Base-by-base conservation (phyloP, 257 asterid species). In the Verbena officinalis region DNA sequence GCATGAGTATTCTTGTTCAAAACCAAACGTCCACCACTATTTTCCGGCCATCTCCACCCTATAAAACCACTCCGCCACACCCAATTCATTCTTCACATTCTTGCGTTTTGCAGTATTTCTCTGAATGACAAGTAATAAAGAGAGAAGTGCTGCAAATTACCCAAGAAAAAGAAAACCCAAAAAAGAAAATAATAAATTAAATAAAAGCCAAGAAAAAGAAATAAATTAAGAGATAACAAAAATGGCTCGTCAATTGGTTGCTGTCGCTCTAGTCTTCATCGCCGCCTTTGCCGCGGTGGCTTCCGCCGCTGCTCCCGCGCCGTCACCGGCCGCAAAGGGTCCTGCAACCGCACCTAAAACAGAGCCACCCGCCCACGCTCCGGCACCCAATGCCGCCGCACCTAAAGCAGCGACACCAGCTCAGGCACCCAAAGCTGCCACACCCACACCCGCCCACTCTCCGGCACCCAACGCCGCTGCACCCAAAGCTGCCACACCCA, bases 211-310 rank as follows among this genome's bases (percentile, higher is more conserved):
- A 42, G 14, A 38, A 22, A 34, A 44, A 36, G 34, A 43, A 3
- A 11, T 0, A 3, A 36, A 23, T 3, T 12, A 42, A 13, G 11
- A 9, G 44, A 0, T 1, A n/a, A 23, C 15, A 7, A 78, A 70
- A 73, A 89, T 89, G 96, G 90, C 84, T n/a, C 88, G 90, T 30
- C 92, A 82, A 44, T 49, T 61, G 63, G 39, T 77, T 54, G 79
- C 71, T 13, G 69, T 86, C 34, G 88, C 84, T 36, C 44, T 86
- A 19, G 15, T 84, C 59, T 62, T 84, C 65, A 69, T 79, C 45
- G 90, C 81, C 54, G 90, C 77, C 67, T 33, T 76, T 12, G 75
- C 72, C 3, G 91, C 85, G 2, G 73, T 68, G 62, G 89, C 67
- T 9, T 74, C 70, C 2, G 91, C 85, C 2, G 73, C 65, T 59